Conservation (phyloP, 1,139 yeast species). For the Zygosaccharomyces pseudobailii region DNA sequence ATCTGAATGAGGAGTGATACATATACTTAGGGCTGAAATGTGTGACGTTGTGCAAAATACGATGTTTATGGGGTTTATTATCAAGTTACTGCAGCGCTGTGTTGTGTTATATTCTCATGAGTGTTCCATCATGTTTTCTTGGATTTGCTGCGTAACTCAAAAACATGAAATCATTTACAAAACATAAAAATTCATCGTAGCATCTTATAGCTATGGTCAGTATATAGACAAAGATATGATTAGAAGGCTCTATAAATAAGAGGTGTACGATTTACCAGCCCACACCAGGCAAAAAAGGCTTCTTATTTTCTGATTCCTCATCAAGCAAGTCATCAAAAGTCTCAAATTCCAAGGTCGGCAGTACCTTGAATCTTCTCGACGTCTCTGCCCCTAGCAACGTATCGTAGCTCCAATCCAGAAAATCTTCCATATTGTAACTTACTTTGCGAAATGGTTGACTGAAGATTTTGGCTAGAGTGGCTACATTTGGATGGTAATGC, state of each 20-base stretch:
- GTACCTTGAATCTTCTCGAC: conserved; percentile 59
- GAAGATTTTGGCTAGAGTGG: conserved; percentile 83
- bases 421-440: conserved; percentile 85
- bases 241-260: too few relatives aligned
- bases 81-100: too few relatives aligned
- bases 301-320: conserved; percentile 6
- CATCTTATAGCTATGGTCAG: too few relatives aligned
- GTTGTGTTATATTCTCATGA: too few relatives aligned
- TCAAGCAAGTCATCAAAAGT: conserved; percentile 20
- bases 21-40: accelerated
- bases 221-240: too few relatives aligned
- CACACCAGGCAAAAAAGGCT: conserved; percentile 20
- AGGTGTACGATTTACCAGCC: conserved; percentile 19
- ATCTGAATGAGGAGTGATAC: too few relatives aligned
- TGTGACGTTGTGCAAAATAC: too few relatives aligned
- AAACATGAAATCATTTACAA: too few relatives aligned
- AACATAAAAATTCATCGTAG: too few relatives aligned
- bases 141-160: too few relatives aligned
- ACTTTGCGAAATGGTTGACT: conserved; percentile 87
- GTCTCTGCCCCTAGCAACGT: conserved; percentile 72
- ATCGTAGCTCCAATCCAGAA: conserved; percentile 83
- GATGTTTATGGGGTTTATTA: too few relatives aligned
- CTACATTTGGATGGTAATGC: conserved; percentile 96
- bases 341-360: conserved; percentile 80
- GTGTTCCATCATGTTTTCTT: too few relatives aligned